Evolutionary conservation across 129 eudicot species (phyloP).

Genomic region (Deinandra increscens): DNA sequence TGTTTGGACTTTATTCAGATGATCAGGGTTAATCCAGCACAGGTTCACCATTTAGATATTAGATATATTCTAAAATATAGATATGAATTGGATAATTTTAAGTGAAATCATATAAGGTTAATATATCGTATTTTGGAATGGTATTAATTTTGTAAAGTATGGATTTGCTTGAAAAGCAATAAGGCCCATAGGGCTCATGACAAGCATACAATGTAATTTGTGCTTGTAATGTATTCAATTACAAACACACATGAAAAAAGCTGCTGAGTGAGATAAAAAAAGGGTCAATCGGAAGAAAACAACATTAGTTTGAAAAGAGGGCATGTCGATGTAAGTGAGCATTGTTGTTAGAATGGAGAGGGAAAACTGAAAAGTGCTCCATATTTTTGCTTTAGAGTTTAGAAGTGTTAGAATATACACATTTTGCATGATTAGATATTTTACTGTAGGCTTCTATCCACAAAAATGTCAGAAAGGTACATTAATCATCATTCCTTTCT

Average conservation of each 20-base stretch:
- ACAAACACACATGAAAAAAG: background rate
- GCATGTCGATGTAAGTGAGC: background rate
- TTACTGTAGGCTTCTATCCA: background rate
- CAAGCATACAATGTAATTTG: too few species aligned
- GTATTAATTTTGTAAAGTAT: background rate
- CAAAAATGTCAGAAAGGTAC: background rate
- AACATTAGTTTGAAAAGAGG: background rate
- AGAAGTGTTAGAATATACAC: background rate
- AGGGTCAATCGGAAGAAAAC: constrained; percentile 8
- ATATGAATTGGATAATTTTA: background rate
- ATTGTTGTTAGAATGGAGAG: background rate
- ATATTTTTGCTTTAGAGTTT: background rate
- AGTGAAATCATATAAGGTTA: background rate
- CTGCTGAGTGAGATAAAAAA: background rate
- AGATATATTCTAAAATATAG: background rate
- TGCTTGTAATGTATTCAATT: background rate
- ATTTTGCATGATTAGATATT: constrained; percentile 4
- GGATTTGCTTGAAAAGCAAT: background rate
- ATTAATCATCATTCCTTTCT: background rate
- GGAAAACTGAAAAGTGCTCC: background rate
- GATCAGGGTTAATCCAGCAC: background rate
- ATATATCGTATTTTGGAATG: background rate
- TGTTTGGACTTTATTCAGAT: background rate
- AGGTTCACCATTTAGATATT: background rate
- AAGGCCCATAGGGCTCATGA: background rate